These are phyloP conservation scores for Umbelopsis ramanniana DNA, from an alignment of 192 early-diverging fungal genomes.

Conservation along the genomic window DNA sequence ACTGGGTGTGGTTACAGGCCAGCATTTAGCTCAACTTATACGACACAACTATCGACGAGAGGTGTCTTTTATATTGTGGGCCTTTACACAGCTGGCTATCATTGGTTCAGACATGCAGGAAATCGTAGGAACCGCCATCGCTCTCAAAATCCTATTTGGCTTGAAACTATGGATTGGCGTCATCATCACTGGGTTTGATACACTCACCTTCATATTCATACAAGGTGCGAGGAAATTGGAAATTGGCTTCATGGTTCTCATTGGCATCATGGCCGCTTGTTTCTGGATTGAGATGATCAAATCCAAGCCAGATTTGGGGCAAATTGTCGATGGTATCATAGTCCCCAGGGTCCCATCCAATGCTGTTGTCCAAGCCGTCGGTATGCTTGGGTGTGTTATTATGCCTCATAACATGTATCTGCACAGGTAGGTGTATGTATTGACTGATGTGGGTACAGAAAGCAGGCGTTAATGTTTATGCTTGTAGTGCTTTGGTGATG, in stretches of 20 bases:
- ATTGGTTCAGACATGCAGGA: slow-evolving; percentile 77
- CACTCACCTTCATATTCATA: slow-evolving; percentile 74
- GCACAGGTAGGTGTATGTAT: slow-evolving; percentile 57
- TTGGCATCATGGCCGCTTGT: slow-evolving; percentile 74
- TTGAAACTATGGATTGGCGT: slow-evolving; percentile 74
- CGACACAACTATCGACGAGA: slow-evolving; percentile 52
- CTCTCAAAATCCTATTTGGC: slow-evolving; percentile 76
- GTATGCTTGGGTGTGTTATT: slow-evolving; percentile 69
- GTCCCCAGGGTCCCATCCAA: slow-evolving; percentile 58
- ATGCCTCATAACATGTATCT: slow-evolving; percentile 95
- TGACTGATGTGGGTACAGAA: background rate
- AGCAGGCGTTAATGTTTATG: background rate
- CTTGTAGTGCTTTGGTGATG: slow-evolving; percentile 62
- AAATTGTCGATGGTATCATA: slow-evolving; percentile 57
- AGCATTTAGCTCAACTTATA: slow-evolving; percentile 63
- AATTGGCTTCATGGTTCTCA: slow-evolving; percentile 71
- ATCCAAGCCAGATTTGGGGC: slow-evolving; percentile 50
- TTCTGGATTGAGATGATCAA: slow-evolving; percentile 72
- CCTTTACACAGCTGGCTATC: slow-evolving; percentile 67
- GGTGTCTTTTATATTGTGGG: slow-evolving; percentile 53
- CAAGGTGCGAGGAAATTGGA: slow-evolving; percentile 75
- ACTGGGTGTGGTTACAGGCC: slow-evolving; percentile 67
- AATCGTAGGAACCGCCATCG: slow-evolving; percentile 92
- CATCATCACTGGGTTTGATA: slow-evolving; percentile 75
- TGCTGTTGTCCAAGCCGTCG: slow-evolving; percentile 67